Conservation (phyloP, 1,284 basidiomycete genomes). For the Calocybe gambosa region DNA sequence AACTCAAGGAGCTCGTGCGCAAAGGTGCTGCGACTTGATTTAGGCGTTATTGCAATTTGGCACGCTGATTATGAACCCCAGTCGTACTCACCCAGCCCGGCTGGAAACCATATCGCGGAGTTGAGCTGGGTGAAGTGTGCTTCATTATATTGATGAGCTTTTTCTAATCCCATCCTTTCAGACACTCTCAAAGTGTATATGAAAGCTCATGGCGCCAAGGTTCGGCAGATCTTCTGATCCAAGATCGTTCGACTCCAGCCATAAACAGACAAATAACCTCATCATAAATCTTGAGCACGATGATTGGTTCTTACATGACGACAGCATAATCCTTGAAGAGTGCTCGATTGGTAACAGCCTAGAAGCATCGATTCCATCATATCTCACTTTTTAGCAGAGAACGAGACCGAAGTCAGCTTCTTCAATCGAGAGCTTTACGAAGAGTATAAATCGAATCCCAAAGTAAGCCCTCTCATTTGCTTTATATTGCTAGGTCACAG, state of each 20-base stretch:
- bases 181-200: slow-evolving; percentile 95
- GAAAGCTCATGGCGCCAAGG: slow-evolving; percentile 92
- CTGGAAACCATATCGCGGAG: slow-evolving; percentile 83
- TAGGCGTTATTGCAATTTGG: not conserved
- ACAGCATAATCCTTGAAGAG: slow-evolving; percentile 55
- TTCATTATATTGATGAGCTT: slow-evolving; percentile 2
- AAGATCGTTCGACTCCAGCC: not conserved
- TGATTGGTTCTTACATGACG: slow-evolving; percentile 82
- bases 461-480: slow-evolving; percentile 38
- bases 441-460: slow-evolving; percentile 74
- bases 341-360: slow-evolving; percentile 65
- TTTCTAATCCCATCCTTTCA: slow-evolving; percentile 21
- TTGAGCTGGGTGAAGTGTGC: slow-evolving; percentile 48
- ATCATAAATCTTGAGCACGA: slow-evolving; percentile 95
- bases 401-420: slow-evolving; percentile 90
- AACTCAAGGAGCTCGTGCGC: slow-evolving; percentile 67
- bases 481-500: not conserved
- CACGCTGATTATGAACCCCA: slow-evolving; percentile 23
- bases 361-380: not conserved
- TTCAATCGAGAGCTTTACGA: slow-evolving; percentile 79
- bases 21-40: slow-evolving; percentile 39
- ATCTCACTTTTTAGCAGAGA: slow-evolving; percentile 50
- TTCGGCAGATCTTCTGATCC: slow-evolving; percentile 20
- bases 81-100: slow-evolving; percentile 67
- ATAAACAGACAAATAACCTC: slow-evolving; percentile 77